A percentile compares a stretch with the other conserved stretches of the same genome.
Conservation (phyloP, 2,329 filamentous ascomycete species). For the Aspergillus sp. region DNA sequence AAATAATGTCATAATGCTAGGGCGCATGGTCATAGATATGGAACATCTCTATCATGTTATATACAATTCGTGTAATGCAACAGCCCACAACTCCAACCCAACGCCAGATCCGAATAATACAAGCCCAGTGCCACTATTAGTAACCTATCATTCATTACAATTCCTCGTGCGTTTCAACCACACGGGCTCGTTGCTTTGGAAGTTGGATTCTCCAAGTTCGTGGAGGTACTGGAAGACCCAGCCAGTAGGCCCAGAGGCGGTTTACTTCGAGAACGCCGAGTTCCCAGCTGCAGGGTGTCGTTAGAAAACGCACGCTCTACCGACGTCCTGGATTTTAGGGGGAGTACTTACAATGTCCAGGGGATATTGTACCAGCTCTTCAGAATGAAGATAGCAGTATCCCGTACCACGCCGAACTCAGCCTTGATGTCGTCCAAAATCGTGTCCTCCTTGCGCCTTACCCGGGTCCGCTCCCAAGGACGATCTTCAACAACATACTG, state of each 20-base stretch:
- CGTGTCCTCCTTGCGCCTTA: constrained; percentile 40
- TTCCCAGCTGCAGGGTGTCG: constrained; percentile 41
- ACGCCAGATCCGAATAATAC: background rate
- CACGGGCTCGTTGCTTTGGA: constrained; percentile 30
- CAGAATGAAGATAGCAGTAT: constrained; percentile 66
- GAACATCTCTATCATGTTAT: background rate
- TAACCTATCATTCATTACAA: constrained; percentile 21
- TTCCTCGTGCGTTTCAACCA: constrained; percentile 35
- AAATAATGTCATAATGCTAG: background rate
- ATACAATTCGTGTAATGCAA: background rate
- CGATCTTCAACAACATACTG: constrained; percentile 27
- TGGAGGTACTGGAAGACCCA: constrained; percentile 60
- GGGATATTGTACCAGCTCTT: constrained; percentile 70
- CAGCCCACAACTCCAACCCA: background rate
- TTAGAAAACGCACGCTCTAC: background rate
- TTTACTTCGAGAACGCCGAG: constrained; percentile 55
- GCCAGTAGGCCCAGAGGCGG: constrained; percentile 61
- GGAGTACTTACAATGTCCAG: constrained; percentile 63
- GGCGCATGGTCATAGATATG: background rate
- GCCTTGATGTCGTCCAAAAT: constrained; percentile 59
- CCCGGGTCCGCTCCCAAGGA: constrained; percentile 32
- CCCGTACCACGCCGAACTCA: constrained; percentile 65
- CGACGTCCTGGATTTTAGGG: background rate
- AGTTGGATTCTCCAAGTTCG: constrained; percentile 56
- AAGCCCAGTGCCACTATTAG: background rate